These are phyloP conservation scores for Pezicula radicicola DNA, from an alignment of 2,329 filamentous ascomycete genomes.

Conservation along the genomic window DNA sequence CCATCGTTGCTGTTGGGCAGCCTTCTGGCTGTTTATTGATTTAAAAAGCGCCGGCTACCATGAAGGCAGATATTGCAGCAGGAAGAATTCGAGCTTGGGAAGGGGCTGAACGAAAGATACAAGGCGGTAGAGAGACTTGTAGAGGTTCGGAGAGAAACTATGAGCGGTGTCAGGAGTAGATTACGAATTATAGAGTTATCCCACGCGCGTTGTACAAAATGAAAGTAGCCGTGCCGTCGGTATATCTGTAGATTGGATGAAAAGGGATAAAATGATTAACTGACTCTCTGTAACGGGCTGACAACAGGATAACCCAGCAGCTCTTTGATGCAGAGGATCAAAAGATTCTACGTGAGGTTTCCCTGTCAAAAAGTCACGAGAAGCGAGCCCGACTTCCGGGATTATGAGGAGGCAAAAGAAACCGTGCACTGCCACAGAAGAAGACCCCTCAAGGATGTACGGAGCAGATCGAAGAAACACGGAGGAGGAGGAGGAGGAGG, in stretches of 20 bases:
- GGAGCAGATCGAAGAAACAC: no score
- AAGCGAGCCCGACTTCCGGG: background rate
- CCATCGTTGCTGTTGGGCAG: conserved; percentile 23
- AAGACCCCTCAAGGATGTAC: no score
- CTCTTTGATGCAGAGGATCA: background rate
- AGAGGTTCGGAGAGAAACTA: background rate
- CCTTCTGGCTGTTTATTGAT: conserved; percentile 17
- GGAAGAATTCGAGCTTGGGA: background rate
- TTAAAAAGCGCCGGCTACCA: conserved; percentile 11
- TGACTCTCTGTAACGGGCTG: background rate
- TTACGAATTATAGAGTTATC: background rate
- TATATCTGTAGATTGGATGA: background rate
- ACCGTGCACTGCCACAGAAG: no score
- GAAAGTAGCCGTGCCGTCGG: background rate
- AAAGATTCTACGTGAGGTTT: background rate
- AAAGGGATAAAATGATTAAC: background rate
- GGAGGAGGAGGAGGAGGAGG: no score
- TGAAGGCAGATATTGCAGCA: conserved; percentile 15
- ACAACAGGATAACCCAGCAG: background rate
- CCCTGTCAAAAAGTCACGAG: background rate
- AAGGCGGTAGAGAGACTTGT: background rate
- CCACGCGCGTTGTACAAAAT: no score
- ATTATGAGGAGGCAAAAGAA: background rate
- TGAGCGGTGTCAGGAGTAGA: background rate
- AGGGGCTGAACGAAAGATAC: background rate